These are phyloP conservation scores for Hypoxylon crocopeplum DNA, from an alignment of 495 filamentous ascomycete species.

Conservation along the genomic window DNA sequence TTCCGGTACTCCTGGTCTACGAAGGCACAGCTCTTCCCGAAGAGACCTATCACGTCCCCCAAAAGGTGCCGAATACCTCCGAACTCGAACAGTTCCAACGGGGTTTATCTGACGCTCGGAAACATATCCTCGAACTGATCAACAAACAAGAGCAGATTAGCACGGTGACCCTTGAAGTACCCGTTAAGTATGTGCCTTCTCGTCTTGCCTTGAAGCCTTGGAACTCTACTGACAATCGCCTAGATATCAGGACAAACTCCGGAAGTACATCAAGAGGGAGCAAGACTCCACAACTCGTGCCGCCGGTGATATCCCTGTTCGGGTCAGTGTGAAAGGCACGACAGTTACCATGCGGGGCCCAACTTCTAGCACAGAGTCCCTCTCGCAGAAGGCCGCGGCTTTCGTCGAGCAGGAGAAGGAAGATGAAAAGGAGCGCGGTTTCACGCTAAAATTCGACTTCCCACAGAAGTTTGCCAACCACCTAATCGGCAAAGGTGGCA, in stretches of 20 bases:
- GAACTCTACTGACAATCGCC: constrained; percentile 14
- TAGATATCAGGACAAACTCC: constrained; percentile 73
- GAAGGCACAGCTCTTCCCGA: constrained; percentile 68
- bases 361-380: constrained; percentile 68
- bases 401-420: constrained; percentile 85
- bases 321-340: constrained; percentile 63
- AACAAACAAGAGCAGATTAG: constrained; percentile 74
- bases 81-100: constrained; percentile 72
- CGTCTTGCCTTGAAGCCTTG: neutral
- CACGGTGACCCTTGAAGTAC: constrained; percentile 68
- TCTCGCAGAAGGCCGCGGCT: constrained; percentile 69
- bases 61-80: constrained; percentile 58
- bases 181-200: constrained; percentile 64
- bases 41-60: constrained; percentile 71
- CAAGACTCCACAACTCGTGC: constrained; percentile 65
- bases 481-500: constrained; percentile 89
- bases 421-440: constrained; percentile 87
- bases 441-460: constrained; percentile 85
- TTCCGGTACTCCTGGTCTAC: constrained; percentile 80
- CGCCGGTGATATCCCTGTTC: constrained; percentile 73
- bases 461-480: constrained; percentile 93
- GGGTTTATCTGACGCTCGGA: constrained; percentile 72
- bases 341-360: constrained; percentile 79
- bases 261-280: constrained; percentile 77
- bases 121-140: constrained; percentile 72